Evolutionary conservation across 768 basidiomycete species (phyloP), one percentile per base, ranked within the genome.

Genomic region (Lactarius trivialis): DNA sequence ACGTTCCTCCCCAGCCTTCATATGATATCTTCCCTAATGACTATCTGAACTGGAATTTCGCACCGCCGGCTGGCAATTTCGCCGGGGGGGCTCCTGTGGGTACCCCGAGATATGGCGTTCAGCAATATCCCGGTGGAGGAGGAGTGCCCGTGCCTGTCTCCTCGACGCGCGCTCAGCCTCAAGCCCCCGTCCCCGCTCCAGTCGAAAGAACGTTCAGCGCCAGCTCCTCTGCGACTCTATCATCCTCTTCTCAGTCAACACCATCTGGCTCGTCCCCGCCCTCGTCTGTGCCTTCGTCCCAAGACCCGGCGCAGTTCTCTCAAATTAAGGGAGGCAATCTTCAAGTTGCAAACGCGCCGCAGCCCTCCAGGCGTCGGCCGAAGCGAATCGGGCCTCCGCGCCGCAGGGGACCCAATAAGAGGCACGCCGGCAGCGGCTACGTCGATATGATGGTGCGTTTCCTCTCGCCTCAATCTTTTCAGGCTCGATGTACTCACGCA

Each of bases 391-490:
- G 34, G 17, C 8, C 49, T 19, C 17, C 21, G n/a, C 50, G 37
- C 7, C 50, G 28, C 9, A 49, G 61, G 9, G 56, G n/a, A 5
- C 56, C 50, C 0, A 58, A 57, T 41, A 62, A 19, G 33, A 53
- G 48, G 28, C 39, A 11, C 15, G 4, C 41, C 5, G 61, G 56
- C 14, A 53, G 26, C 2, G 51, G 50, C 0, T 62, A 53, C 9
- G 2, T 26, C 0, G 51, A 62, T 2, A n/a, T 58, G 34, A 48
- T 62, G 56, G 61, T 62, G n/a, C 33, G 56, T 45, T 24, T 32
- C 7, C 9, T 21, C n/a, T 33, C 14, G n/a, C 17, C 26, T 37
- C n/a, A 6, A 5, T 26, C 17, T 30, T 30, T 30, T 30, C 2
- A 6, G 9, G 28, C 15, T 7, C 11, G 4, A 48, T 32, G 8